Conservation (phyloP, 441 rosid species). For the Flueggea neowawraea region DNA sequence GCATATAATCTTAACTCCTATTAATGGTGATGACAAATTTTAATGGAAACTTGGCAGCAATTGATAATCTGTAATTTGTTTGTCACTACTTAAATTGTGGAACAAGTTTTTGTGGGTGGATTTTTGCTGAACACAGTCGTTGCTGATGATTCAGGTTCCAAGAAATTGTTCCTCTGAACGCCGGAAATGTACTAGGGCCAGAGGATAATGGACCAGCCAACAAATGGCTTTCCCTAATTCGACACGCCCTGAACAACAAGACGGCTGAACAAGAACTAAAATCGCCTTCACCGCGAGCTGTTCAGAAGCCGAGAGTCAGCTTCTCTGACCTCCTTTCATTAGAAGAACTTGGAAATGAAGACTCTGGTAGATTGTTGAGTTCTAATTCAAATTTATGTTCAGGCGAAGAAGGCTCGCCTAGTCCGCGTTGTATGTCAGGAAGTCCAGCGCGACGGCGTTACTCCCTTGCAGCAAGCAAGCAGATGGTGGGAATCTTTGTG, state of each 20-base stretch:
- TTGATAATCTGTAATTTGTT: too few relatives aligned
- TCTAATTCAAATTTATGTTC: conserved; percentile 15
- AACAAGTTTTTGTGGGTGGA: too few relatives aligned
- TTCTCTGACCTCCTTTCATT: conserved; percentile 48
- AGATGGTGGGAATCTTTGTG: conserved; percentile 92
- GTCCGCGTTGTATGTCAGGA: conserved; percentile 19
- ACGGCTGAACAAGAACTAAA: conserved; percentile 24
- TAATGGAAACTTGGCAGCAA: too few relatives aligned
- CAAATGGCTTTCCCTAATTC: conserved; percentile 62
- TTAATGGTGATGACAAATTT: too few relatives aligned
- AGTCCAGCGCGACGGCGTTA: conserved; percentile 26
- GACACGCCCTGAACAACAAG: conserved; percentile 54
- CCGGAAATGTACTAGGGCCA: conserved; percentile 73
- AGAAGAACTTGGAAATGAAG: conserved; percentile 38
- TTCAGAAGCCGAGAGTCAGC: conserved; percentile 36
- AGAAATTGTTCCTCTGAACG: conserved; percentile 72
- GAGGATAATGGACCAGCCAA: conserved; percentile 59
- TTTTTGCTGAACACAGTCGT: neutral
- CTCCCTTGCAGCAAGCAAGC: conserved; percentile 83
- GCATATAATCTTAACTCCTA: too few relatives aligned
- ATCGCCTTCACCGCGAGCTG: conserved; percentile 15
- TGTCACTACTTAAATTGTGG: too few relatives aligned
- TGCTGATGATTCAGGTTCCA: conserved; percentile 45
- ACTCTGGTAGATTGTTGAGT: conserved; percentile 18
- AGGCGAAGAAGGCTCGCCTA: conserved; percentile 20